Base-by-base conservation (phyloP, 2,329 filamentous ascomycete species). In the Fonsecaea nubica region DNA sequence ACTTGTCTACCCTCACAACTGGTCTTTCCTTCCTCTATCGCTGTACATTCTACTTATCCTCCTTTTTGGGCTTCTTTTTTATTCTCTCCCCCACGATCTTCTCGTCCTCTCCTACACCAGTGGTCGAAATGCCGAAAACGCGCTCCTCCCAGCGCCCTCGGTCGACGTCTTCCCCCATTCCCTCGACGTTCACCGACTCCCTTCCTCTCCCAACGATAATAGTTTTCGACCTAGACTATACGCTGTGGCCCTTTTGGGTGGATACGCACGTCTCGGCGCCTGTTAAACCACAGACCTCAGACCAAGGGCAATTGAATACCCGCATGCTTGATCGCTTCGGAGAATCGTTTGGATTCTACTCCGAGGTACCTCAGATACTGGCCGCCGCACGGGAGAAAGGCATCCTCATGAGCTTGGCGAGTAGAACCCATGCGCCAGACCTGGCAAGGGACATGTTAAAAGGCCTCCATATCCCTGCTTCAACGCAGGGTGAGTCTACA, bases 211-310 rank as follows among this genome's bases (percentile, higher is more conserved):
- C 93, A 0, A 88, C 89, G 68, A 85, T 97, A 72, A 86, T 98
- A 73, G 91, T 95, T 70, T 97, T 98, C 81, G 95, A 98, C 78
- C 87, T 98, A 69, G 94, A 98, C 84, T 98, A 97, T 84, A 98
- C 95, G 0, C 85, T 98, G n/a, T 98, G 94, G 95, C 93, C 93
- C 4, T 97, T 97, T 80, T 98, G 94, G 94, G 90, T 96, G 1
- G 95, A 98, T 82, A 97, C 93, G 3, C 93, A 97, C 79, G 90
- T 95, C 73, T 87, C 88, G 30, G 86, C 88, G 6, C 93, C 93
- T 0, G 80, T 97, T 58, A 89, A 88, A 69, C 82, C 87, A 1
- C 42, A 48, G 13, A 13, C 15, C n/a, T 30, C 58, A 30, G 32
- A n/a, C 7, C 13, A 18, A 1, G 64, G 52, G 18, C 30, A 68